Conservation (phyloP, 2,329 filamentous ascomycete genomes). For the Acephala macrosclerotiorum region DNA sequence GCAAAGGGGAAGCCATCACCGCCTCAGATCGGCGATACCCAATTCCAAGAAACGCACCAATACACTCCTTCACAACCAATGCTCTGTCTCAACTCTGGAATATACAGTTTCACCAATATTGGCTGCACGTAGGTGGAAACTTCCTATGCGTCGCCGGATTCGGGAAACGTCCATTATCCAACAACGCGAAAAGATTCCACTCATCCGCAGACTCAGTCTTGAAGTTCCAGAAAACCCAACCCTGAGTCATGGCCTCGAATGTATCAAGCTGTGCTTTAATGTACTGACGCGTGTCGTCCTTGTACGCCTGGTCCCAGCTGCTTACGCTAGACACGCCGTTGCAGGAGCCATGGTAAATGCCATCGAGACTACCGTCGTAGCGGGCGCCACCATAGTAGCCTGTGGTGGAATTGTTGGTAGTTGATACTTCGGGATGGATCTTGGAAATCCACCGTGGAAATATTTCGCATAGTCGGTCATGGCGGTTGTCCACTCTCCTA, state of each 20-base stretch:
- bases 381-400: conserved; percentile 65
- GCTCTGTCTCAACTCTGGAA: too few species aligned
- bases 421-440: conserved; percentile 65
- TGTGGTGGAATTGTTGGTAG: conserved; percentile 53
- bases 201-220: conserved; percentile 59
- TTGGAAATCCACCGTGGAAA: conserved; percentile 33
- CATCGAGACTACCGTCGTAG: conserved; percentile 57
- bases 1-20: too few species aligned
- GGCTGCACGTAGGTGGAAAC: conserved; percentile 17
- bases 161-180: conserved; percentile 58
- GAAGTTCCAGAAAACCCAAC: conserved; percentile 63
- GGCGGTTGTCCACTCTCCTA: conserved; percentile 61
- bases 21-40: too few species aligned
- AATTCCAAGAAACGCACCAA: too few species aligned
- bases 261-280: conserved; percentile 60
- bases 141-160: conserved; percentile 42
- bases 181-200: conserved; percentile 55
- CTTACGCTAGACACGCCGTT: conserved; percentile 56
- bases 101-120: conserved; percentile 9
- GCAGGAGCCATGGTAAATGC: conserved; percentile 58
- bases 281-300: conserved; percentile 54
- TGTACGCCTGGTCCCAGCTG: conserved; percentile 47
- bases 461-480: conserved; percentile 44
- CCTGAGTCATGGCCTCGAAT: conserved; percentile 55
- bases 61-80: too few species aligned